Percentiles rank a stretch among this genome's conserved stretches.
Evolutionary conservation across 495 filamentous ascomycete species (phyloP).

Genomic region (Xylaria sp.): DNA sequence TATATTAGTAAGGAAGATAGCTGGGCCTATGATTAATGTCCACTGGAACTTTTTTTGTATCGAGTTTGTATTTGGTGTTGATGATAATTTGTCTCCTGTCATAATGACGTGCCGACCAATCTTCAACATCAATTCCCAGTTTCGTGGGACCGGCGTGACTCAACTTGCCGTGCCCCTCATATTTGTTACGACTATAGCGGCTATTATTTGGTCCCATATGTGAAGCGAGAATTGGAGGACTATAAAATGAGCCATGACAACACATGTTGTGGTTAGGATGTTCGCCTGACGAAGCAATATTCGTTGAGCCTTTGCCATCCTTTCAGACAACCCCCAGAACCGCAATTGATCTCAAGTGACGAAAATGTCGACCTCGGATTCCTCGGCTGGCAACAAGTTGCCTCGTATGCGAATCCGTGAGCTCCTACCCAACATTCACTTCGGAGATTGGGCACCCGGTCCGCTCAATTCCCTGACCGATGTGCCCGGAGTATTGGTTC

Average conservation of each 20-base stretch:
- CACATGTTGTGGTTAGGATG: neutral
- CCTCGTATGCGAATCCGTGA: constrained; percentile 48
- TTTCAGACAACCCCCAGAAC: neutral
- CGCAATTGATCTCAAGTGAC: neutral
- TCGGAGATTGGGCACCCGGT: constrained; percentile 49
- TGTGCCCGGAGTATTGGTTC: constrained; percentile 55
- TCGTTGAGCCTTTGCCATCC: neutral
- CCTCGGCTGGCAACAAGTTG: constrained; percentile 19
- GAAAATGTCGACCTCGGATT: constrained; percentile 30
- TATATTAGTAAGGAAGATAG: neutral
- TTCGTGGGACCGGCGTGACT: constrained; percentile 16
- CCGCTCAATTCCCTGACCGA: constrained; percentile 59
- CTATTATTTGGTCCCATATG: neutral
- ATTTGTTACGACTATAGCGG: neutral
- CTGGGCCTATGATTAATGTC: neutral
- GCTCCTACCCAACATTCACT: constrained; percentile 48
- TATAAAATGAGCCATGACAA: constrained; percentile 3
- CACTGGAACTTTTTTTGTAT: neutral
- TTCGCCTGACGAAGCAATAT: neutral
- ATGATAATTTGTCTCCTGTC: neutral
- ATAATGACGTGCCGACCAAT: neutral
- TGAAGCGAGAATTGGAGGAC: neutral
- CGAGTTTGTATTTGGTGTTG: neutral
- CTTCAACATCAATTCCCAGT: neutral
- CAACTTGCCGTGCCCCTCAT: constrained; percentile 15